Percentiles rank a stretch among this genome's conserved stretches.
phyloP scores from a whole-genome alignment of 2,329 filamentous ascomycete species.

The Sordariomycetes sp. region DNA sequence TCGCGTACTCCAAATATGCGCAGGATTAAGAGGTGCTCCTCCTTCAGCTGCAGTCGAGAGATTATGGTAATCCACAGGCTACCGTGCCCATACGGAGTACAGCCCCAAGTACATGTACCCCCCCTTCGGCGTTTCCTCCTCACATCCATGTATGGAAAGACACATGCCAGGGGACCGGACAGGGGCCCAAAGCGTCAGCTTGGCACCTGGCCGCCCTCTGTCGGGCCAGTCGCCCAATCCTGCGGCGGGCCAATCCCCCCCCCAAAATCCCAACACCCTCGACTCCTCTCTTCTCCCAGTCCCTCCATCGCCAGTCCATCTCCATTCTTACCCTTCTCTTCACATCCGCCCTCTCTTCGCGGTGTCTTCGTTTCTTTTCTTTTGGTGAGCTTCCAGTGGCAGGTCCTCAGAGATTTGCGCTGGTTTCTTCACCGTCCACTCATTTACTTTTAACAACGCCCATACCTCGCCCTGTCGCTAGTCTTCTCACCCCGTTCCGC shows the following conservation, averaged over 20 bases:
- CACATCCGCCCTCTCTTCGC: conserved; percentile 8
- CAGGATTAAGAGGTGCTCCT: background rate
- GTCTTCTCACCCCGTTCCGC: background rate
- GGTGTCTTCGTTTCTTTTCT: background rate
- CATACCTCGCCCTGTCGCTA: conserved; percentile 2
- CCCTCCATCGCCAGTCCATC: conserved; percentile 18
- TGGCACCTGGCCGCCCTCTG: conserved; percentile 4
- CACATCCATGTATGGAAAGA: background rate
- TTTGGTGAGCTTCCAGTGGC: conserved; percentile 28
- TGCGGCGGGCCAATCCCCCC: background rate
- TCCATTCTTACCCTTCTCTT: conserved; percentile 11
- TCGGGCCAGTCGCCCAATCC: background rate
- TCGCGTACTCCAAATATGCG: too few species aligned
- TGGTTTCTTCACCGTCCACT: conserved; percentile 27
- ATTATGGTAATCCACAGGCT: background rate
- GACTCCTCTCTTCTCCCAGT: conserved; percentile 11
- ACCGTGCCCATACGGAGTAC: background rate
- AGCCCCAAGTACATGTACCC: background rate
- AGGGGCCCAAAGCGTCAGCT: background rate
- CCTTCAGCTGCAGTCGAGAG: background rate
- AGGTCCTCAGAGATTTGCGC: conserved; percentile 30
- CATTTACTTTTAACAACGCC: conserved; percentile 10
- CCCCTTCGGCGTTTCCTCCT: background rate
- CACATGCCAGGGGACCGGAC: background rate
- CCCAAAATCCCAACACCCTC: conserved; percentile 2